Base-by-base conservation (phyloP, 1,284 basidiomycete species). In the Paramarasmius palmivorus region DNA sequence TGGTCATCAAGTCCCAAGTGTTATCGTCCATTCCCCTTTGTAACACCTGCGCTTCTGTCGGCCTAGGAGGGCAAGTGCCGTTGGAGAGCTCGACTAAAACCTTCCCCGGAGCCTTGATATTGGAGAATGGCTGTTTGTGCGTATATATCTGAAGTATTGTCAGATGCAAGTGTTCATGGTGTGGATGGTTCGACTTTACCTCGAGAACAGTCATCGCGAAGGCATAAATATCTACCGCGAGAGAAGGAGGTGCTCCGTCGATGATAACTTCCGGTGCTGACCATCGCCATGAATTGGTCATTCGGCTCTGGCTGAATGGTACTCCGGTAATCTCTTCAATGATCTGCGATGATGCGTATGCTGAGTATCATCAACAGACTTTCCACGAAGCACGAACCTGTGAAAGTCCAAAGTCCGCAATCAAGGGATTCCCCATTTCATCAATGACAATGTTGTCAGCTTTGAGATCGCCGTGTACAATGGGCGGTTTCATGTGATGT, bases 341-440 rank as follows among this genome's bases (percentile, higher is more conserved):
- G n/a, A 81, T 73, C 78, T 82, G 53, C 9, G 29, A 8, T n/a
- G n/a, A n/a, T n/a, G 12, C 12, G 62, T 44, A 56, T 40, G n/a
- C n/a, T n/a, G 34, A 54, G 52, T n/a, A n/a, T n/a, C n/a, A n/a
- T n/a, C 37, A 32, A 38, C 10, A 19, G 22, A 17, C 50, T 49
- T 26, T 47, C 22, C 14, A 49, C 29, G 6, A 32, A 12, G 22
- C 44, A 48, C 63, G 26, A 53, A 78, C 79, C 64, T 76, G 73
- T 15, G 81, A 78, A 40, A 85, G 69, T n/a, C 83, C 82, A 61
- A 83, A 85, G 59, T 85, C 82, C 4, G 83, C 74, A 20, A 85
- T 66, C 12, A 81, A 68, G 22, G 83, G 80, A 19, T 72, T 65
- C 0, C 80, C 79, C 32, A 63, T 52, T n/a, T 68, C 63, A 59